Evolutionary conservation across 2,329 filamentous ascomycete genomes (phyloP), one percentile per base, ranked within the genome.

Genomic region (Botryotinia narcissicola): DNA sequence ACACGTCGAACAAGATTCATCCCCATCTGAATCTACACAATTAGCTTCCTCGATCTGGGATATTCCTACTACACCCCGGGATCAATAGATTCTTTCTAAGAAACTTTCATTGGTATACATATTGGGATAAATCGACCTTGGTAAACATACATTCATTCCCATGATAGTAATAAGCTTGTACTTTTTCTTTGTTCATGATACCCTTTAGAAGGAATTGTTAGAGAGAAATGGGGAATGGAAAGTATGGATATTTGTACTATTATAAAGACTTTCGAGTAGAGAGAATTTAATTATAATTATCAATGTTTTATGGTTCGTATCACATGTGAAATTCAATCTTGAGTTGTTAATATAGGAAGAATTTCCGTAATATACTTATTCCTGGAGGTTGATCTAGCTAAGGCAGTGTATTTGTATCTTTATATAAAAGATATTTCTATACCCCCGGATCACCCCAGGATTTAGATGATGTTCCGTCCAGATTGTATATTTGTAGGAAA

Each of bases 61-160:
- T 32, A 76, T 83, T 63, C 82, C 82, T 6, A 81, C 82, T 71
- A 82, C 82, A 20, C 81, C 81, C 16, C 67, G 46, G 42, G 75
- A 74, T 42, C 25, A 68, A 68, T 68, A 57, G 35, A 57, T 57
- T 44, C 35, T 68, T 57, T 18, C 10, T 5, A 32, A 18, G n/a
- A 51, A 16, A 42, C 20, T 42, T 37, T 69, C 4, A 51, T 32
- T 35, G 32, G 54, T 69, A 51, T 69, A 46, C 48, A 32, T 61
- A 42, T 48, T 16, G 22, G n/a, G 29, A 22, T 51, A 8, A 51
- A 6, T 60, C 25, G 40, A 46, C n/a, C 16, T 29, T 29, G 42
- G 64, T 37, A 40, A 32, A 25, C 35, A 14, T 25, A 32, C 40
- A 35, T 46, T 25, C 25, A 46, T 46, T 60, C 25, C 40, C 42